These are phyloP conservation scores for Lodderomyces theae DNA, from an alignment of 1,139 yeast genomes.

Conservation along the genomic window DNA sequence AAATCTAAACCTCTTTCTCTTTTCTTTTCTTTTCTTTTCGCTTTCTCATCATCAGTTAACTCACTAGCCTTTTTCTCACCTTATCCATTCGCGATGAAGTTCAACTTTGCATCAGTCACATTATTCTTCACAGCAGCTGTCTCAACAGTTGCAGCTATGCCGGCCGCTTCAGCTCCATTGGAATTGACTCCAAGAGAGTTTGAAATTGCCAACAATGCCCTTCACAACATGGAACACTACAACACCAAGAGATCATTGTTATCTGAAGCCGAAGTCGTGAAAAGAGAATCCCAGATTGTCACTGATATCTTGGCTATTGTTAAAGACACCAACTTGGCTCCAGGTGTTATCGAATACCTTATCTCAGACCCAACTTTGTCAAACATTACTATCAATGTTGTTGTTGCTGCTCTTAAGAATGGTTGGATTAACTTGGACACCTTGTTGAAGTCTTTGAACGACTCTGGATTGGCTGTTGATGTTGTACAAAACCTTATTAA, in stretches of 20 bases:
- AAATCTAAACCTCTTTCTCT: neutral
- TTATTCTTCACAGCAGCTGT: constrained; percentile 32
- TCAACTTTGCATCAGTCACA: constrained; percentile 29
- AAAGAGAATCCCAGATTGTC: constrained; percentile 43
- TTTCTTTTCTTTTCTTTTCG: neutral
- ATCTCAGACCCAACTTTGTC: constrained; percentile 33
- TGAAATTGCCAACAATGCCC: constrained; percentile 26
- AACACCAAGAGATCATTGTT: constrained; percentile 29
- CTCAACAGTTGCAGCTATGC: constrained; percentile 35
- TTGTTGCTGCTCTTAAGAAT: constrained; percentile 31
- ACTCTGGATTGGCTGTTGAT: constrained; percentile 43
- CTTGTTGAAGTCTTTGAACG: constrained; percentile 41
- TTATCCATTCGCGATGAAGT: constrained; percentile 25
- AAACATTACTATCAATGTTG: constrained; percentile 28
- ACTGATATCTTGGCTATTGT: constrained; percentile 43
- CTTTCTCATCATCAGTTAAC: neutral
- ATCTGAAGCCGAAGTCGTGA: constrained; percentile 25
- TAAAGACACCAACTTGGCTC: constrained; percentile 39
- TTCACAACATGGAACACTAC: constrained; percentile 29
- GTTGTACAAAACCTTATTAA: constrained; percentile 37
- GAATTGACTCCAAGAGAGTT: constrained; percentile 32
- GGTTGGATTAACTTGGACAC: constrained; percentile 37
- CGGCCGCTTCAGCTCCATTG: constrained; percentile 20
- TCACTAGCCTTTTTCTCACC: neutral
- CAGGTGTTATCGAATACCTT: constrained; percentile 33